Evolutionary conservation across 805 yeast species (phyloP).

Genomic region (Nakazawaea populi): DNA sequence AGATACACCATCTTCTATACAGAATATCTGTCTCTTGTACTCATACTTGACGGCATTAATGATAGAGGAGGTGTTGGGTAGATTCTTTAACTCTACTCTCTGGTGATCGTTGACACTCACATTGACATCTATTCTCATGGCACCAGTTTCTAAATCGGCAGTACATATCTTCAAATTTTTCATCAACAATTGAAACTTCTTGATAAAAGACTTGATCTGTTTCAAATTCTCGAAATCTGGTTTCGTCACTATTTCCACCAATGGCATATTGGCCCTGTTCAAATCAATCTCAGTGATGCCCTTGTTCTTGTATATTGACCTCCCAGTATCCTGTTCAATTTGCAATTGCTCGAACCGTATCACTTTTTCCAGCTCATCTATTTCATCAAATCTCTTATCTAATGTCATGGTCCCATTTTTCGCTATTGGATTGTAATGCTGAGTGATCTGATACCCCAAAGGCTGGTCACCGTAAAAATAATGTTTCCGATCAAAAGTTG

Average conservation of each 20-base stretch:
- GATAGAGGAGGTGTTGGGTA: slow-evolving; percentile 80
- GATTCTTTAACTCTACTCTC: slow-evolving; percentile 84
- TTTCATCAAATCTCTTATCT: slow-evolving; percentile 45
- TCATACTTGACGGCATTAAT: slow-evolving; percentile 70
- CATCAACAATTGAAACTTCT: slow-evolving; percentile 70
- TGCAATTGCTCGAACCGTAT: slow-evolving; percentile 78
- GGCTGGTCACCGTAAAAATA: slow-evolving; percentile 98
- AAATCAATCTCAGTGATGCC: slow-evolving; percentile 55
- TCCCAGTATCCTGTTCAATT: slow-evolving; percentile 93
- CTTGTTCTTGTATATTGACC: slow-evolving; percentile 51
- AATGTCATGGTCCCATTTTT: slow-evolving; percentile 54
- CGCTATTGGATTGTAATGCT: slow-evolving; percentile 77
- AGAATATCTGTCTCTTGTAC: slow-evolving; percentile 58
- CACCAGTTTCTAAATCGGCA: slow-evolving; percentile 92
- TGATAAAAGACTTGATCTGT: slow-evolving; percentile 73
- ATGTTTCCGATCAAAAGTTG: slow-evolving; percentile 88
- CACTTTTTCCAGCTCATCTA: slow-evolving; percentile 32
- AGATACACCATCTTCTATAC: slow-evolving; percentile 26
- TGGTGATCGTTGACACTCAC: slow-evolving; percentile 69
- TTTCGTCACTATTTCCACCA: slow-evolving; percentile 85
- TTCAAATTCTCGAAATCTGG: slow-evolving; percentile 73
- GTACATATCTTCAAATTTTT: slow-evolving; percentile 68
- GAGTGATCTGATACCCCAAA: slow-evolving; percentile 92
- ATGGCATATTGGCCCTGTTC: slow-evolving; percentile 80
- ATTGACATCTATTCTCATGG: slow-evolving; percentile 92